Base-by-base conservation (phyloP, 768 basidiomycete species). In the Panellus pusillus region DNA sequence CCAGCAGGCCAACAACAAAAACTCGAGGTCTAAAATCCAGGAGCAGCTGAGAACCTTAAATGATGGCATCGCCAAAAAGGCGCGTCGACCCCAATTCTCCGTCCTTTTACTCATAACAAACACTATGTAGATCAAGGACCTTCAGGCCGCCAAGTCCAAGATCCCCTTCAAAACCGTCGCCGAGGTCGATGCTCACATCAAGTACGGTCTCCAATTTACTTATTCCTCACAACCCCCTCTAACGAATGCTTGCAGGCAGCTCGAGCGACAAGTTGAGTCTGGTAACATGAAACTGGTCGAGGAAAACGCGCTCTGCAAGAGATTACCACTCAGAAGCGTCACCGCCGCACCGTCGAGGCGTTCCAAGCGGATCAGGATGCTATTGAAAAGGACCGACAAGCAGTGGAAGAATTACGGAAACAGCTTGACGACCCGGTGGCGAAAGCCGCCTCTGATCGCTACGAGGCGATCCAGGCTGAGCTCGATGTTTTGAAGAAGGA, bases 241-340 rank as follows among this genome's bases (percentile, higher is more conserved):
- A 57, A 52, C 29, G 41, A 31, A 43, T 49, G n/a, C 28, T 38
- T 17, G 15, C 64, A 95, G 93, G 63, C 77, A 86, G 56, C 76
- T 97, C 55, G 91, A 98, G 45, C 87, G 83, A 65, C 90, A 93
- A 67, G 86, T 99, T 48, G 96, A 98, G 66, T 91, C 91, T 5
- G 96, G 96, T 20, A 83, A 64, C 54, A 79, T 99, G 80, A 97
- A 92, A 67, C 79, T 98, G 54, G 93, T 86, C 24, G 95, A 97
- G 52, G 97, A 99, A 72, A 97, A 73, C 87, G 93, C 47, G 91
- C 94, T 5, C 79, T 99, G n/a, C 80, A 83, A 60, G 96, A 98
- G 63, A 96, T 99, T 57, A 82, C 79, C 57, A 78, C 79, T 40
- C 73, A 78, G 57, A 91, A 82, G 65, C 87, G 92, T 39, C 78